A percentile compares a stretch with the other conserved stretches of the same genome.
These are phyloP conservation scores for Xylaria polymorpha DNA, from an alignment of 2,329 filamentous ascomycete species.

Conservation along the genomic window DNA sequence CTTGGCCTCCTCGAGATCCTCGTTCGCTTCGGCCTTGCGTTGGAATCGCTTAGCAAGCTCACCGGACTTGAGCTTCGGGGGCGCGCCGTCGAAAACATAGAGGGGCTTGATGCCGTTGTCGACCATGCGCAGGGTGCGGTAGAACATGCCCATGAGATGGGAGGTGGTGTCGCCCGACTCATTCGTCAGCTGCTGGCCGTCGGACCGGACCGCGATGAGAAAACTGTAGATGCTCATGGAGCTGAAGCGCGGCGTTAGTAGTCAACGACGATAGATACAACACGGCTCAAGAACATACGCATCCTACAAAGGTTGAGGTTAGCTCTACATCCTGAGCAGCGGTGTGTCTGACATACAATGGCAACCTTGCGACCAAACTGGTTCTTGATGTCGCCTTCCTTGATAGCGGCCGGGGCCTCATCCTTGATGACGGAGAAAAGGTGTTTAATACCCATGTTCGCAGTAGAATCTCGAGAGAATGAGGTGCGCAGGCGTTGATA, in stretches of 20 bases:
- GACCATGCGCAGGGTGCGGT: slow-evolving; percentile 96
- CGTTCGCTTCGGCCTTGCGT: slow-evolving; percentile 91
- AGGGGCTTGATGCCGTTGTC: slow-evolving; percentile 99
- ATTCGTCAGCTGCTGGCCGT: slow-evolving; percentile 95
- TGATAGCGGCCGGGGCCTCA: slow-evolving; percentile 94
- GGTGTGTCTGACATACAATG: slow-evolving; percentile 72
- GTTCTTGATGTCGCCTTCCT: slow-evolving; percentile 97
- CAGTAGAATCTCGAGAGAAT: background rate
- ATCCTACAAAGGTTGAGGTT: slow-evolving; percentile 58
- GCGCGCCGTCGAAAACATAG: slow-evolving; percentile 97
- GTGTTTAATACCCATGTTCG: slow-evolving; percentile 74
- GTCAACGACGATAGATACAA: too few species aligned
- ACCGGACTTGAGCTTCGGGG: slow-evolving; percentile 96
- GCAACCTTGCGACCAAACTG: slow-evolving; percentile 99
- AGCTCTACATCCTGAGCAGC: slow-evolving; percentile 4
- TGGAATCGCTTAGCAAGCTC: slow-evolving; percentile 96
- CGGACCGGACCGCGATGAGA: slow-evolving; percentile 94
- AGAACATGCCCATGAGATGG: slow-evolving; percentile 99
- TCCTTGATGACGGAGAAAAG: slow-evolving; percentile 87
- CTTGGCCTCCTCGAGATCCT: slow-evolving; percentile 92
- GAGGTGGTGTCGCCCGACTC: slow-evolving; percentile 97
- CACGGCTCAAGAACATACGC: slow-evolving; percentile 57
- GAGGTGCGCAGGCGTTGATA: background rate
- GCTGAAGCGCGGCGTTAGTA: slow-evolving; percentile 54
- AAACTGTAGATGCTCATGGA: slow-evolving; percentile 99